Base-by-base conservation (phyloP, 495 filamentous ascomycete genomes). In the Talaromyces wortmannii region DNA sequence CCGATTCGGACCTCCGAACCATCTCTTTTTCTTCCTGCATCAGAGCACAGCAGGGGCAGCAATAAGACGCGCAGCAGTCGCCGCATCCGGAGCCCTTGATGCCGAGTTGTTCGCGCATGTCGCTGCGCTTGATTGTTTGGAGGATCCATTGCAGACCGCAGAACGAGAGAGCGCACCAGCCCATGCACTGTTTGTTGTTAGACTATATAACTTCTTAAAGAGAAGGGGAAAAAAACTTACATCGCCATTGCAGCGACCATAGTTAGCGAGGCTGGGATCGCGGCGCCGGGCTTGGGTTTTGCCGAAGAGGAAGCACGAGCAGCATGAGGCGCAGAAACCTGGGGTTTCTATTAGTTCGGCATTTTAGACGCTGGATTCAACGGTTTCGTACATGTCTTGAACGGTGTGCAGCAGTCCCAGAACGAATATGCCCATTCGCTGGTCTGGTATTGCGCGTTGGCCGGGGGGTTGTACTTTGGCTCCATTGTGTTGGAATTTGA, bases 1-100 rank as follows among this genome's bases (percentile, higher is more conserved):
- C 36, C 2, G 36, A 13, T 10, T 40, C 36, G 13, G 36, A 10
- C 36, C 36, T 8, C 8, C 36, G 36, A 10, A 40, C 36, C 36
- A 40, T 40, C 36, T 84, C 81, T 65, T 82, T 81, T 52, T 83
- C 77, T 10, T 78, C 63, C 61, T 83, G 81, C 18, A 78, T 68
- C 40, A 82, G 57, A 10, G 69, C 69, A 69, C 83, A 86, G 56
- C 78, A 75, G 48, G 59, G 46, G 55, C 74, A 80, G 68, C 74
- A 84, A 68, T 63, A 80, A 32, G 69, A 61, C 15, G 66, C 61
- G 50, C 76, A 72, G 63, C 72, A 81, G 60, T 85, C 83, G 36
- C 55, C 69, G 65, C 67, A 68, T 7, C 64, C 69, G 50, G 72
- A 74, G 31, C 82, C 82, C n/a, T 78, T 60, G 66, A 86, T 78